These are phyloP conservation scores for Clathrospora elynae DNA, from an alignment of 2,329 filamentous ascomycete genomes.

Conservation along the genomic window DNA sequence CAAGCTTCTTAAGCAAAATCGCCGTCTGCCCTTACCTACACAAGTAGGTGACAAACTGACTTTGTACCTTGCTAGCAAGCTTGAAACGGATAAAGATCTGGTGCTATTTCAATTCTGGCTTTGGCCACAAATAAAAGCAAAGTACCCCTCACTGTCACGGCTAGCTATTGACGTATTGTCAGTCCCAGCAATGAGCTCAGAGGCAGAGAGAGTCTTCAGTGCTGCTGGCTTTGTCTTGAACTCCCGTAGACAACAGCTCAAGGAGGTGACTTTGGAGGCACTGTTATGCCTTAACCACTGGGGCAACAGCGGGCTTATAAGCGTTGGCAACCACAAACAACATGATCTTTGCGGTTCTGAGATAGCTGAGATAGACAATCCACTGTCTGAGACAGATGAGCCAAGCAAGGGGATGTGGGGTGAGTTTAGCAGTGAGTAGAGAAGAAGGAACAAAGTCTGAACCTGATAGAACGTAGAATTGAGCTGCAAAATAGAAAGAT, in stretches of 20 bases:
- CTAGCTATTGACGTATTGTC: neutral
- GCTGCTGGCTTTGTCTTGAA: too few relatives aligned
- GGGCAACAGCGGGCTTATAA: neutral
- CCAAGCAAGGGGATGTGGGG: too few relatives aligned
- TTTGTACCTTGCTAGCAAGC: neutral
- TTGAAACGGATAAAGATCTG: neutral
- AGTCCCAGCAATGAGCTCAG: too few relatives aligned
- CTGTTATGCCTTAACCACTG: neutral
- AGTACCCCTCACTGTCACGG: neutral
- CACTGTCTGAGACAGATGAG: too few relatives aligned
- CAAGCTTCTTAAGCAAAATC: neutral
- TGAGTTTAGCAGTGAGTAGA: too few relatives aligned
- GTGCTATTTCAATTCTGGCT: neutral
- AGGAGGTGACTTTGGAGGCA: neutral
- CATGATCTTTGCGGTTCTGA: too few relatives aligned
- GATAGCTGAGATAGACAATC: too few relatives aligned
- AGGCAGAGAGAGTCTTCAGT: too few relatives aligned
- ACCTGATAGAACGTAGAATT: too few relatives aligned
- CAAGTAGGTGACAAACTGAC: neutral
- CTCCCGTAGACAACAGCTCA: neutral
- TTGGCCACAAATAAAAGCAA: neutral
- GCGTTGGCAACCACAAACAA: too few relatives aligned
- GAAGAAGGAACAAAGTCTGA: too few relatives aligned
- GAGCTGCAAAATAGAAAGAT: too few relatives aligned
- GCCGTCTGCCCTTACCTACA: neutral